Base-by-base conservation (phyloP, 2,329 filamentous ascomycete species). In the Xylariaceae sp. region DNA sequence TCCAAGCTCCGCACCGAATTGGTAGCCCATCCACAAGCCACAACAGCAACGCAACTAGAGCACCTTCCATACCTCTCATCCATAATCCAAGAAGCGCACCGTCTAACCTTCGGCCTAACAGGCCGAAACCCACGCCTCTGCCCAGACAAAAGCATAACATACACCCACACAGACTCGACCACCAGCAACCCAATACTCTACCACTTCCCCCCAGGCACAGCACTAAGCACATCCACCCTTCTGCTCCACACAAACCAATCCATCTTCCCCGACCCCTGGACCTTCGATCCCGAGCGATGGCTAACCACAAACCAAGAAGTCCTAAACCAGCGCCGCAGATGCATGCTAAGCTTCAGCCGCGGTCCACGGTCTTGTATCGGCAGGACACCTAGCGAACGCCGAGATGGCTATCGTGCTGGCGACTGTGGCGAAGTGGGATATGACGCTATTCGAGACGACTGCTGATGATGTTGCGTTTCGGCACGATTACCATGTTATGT, bases 351-450 rank as follows among this genome's bases (percentile, higher is more conserved):
- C 14, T 55, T 55, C 46, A 44, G 41, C 36, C 45, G 46, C 6
- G 75, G 75, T 1, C 69, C 69, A 5, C 61, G 74, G 13, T 60
- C 60, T 11, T 77, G 74, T 55, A 57, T 77, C 12, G 74, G 74
- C 0, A 65, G 73, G 11, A n/a, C 71, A 70, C 45, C 62, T 71
- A 12, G 65, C 67, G 1, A 58, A 61, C 36, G 66, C 66, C 1
- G 66, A 70, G 54, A 58, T 69, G 13, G 63, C 63, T 17, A 55
- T 65, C 11, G 56, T 60, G 28, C 43, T 64, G 2, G 60, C 60
- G 14, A 57, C 60, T 5, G 56, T 70, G 42, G 57, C 66, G 17
- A 61, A 58, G 16, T 69, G 67, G 54, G 61, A 69, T n/a, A 42
- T 70, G 36, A 45, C 53, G 1, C 47, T 68, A 13, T 62, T 55